Evolutionary conservation across 2,329 filamentous ascomycete genomes (phyloP), one percentile per base, ranked within the genome.

Genomic region (Alternaria longipes): DNA sequence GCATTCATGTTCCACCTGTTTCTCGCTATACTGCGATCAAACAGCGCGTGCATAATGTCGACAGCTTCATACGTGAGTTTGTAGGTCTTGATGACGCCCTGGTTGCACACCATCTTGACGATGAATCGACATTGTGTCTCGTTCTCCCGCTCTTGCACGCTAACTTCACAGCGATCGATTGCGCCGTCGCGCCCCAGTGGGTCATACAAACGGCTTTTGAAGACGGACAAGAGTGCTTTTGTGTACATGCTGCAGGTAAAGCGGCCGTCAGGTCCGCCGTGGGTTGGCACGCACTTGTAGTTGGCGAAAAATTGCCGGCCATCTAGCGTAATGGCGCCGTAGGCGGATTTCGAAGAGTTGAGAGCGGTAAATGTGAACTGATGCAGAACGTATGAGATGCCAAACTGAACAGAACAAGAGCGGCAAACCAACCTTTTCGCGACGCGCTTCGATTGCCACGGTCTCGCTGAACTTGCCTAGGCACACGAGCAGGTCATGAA

Each of bases 321-420:
- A 44, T 89, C 83, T 54, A 94, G 87, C 8, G 86, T 85, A 70
- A 93, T 89, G 60, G 89, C 90, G 26, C 90, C 89, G 76, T 94
- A 94, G 18, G 90, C 91, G 4, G 91, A 92, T 73, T 92, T 92
- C 57, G 91, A 92, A n/a, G 87, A 86, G 75, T 94, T 94, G 65
- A 94, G 82, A 14, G 91, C 88, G 14, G 90, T 92, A 56, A 94
- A 83, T 5, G 89, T 84, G 65, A 94, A 85, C 91, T 77, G 60
- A 55, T 40, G 55, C 12, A 20, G 41, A 44, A 55, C 54, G 44
- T 56, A 72, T 71, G 58, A 71, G 64, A 69, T 59, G 51, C 50
- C 52, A 45, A 32, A 56, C 56, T 50, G 59, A 63, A 51, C 58
- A 34, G 52, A 69, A 54, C 47, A 46, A 55, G 49, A 64, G 54